Evolutionary conservation across 2,329 filamentous ascomycete genomes (phyloP).

Genomic region (Fusarium sp.): DNA sequence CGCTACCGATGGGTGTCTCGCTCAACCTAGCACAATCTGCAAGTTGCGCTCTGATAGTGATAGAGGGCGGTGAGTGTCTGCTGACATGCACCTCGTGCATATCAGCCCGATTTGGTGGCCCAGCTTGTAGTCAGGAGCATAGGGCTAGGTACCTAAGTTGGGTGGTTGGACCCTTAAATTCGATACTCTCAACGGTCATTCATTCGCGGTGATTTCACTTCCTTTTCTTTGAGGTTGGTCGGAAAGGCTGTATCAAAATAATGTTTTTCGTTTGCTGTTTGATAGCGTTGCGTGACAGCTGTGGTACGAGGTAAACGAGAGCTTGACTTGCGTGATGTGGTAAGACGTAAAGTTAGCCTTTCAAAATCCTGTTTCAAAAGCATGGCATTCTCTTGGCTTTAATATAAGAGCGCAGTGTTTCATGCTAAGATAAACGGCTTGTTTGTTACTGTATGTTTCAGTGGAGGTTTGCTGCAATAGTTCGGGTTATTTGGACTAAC

Average conservation of each 20-base stretch:
- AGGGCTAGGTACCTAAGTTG: constrained; percentile 12
- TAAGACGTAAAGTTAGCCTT: too few relatives aligned
- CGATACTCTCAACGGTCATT: neutral
- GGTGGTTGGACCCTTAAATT: constrained; percentile 35
- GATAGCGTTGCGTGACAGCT: neutral
- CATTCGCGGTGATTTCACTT: neutral
- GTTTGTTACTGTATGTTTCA: neutral
- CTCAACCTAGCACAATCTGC: constrained; percentile 23
- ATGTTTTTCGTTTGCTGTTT: neutral
- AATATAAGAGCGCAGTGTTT: neutral
- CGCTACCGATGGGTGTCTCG: constrained; percentile 10
- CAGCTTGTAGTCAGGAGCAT: neutral
- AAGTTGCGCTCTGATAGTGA: constrained; percentile 19
- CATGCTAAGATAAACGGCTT: neutral
- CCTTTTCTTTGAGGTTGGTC: constrained; percentile 20
- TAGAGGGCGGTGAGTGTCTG: constrained; percentile 40
- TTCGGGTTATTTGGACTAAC: too few relatives aligned
- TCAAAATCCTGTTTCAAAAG: neutral
- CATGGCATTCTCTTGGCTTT: neutral
- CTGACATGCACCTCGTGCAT: constrained; percentile 38
- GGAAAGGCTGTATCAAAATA: constrained; percentile 16
- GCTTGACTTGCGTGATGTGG: neutral
- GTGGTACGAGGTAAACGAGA: constrained; percentile 8
- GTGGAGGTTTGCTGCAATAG: neutral
- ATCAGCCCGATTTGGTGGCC: constrained; percentile 8